These are phyloP conservation scores for Didymella pinodella DNA, from an alignment of 2,329 filamentous ascomycete species.

Conservation along the genomic window DNA sequence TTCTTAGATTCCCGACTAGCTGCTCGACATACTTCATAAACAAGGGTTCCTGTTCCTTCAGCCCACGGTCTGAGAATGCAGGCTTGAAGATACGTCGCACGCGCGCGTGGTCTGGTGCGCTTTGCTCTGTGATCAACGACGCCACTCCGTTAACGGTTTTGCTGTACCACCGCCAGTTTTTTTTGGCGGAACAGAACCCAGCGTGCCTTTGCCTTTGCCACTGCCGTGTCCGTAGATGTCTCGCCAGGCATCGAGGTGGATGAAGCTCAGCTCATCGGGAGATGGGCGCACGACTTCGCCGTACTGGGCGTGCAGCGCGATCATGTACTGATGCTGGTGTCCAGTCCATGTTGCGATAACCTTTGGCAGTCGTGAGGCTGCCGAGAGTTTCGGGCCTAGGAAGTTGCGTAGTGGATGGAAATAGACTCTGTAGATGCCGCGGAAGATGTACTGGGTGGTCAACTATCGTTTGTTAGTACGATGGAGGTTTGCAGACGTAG, in stretches of 20 bases:
- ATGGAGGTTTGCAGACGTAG: not conserved
- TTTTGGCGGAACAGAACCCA: constrained; percentile 27
- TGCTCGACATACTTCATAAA: constrained; percentile 53
- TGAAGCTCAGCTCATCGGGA: constrained; percentile 54
- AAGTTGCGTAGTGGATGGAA: constrained; percentile 55
- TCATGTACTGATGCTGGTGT: constrained; percentile 3
- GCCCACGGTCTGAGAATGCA: constrained; percentile 54
- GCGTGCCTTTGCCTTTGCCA: constrained; percentile 24
- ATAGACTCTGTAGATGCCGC: constrained; percentile 5
- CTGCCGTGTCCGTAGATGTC: constrained; percentile 29
- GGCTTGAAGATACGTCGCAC: constrained; percentile 52
- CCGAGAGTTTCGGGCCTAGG: constrained; percentile 53
- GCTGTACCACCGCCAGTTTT: constrained; percentile 29
- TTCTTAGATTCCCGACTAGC: constrained; percentile 50
- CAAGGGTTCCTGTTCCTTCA: constrained; percentile 53
- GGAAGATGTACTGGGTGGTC: not conserved
- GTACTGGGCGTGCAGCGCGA: constrained; percentile 51
- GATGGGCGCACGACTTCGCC: constrained; percentile 53
- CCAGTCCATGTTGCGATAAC: constrained; percentile 25
- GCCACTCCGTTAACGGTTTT: constrained; percentile 29
- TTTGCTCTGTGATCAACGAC: constrained; percentile 20
- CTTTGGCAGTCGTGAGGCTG: constrained; percentile 47
- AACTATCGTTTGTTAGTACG: not conserved
- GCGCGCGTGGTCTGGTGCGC: constrained; percentile 48
- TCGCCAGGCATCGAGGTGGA: constrained; percentile 46